Evolutionary conservation across 768 basidiomycete species (phyloP).

Genomic region (Lactarius sanguifluus): DNA sequence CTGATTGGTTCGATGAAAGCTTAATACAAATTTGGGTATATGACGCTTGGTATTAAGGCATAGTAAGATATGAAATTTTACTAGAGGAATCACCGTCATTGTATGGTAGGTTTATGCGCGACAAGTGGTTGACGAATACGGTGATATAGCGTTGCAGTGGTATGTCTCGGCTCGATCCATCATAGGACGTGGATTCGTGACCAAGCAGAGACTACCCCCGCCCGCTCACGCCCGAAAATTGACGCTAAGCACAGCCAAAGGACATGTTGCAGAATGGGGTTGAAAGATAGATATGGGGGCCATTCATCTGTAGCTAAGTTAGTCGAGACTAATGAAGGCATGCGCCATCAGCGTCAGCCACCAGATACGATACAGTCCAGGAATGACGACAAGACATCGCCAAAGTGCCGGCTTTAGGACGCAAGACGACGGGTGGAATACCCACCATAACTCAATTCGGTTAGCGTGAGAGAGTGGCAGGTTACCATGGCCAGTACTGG

Average conservation of each 20-base stretch:
- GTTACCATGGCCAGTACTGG: neutral
- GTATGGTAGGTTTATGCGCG: neutral
- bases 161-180: neutral
- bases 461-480: conserved; percentile 1
- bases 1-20: conserved; percentile 1
- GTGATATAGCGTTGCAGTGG: neutral
- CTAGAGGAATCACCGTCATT: neutral
- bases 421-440: neutral
- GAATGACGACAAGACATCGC: conserved; percentile 24
- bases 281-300: conserved; percentile 7
- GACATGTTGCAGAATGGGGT: conserved; percentile 18
- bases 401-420: conserved; percentile 11
- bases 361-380: neutral
- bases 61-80: neutral
- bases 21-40: conserved; percentile 1
- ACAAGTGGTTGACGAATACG: no score
- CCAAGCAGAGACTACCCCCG: neutral
- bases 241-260: neutral
- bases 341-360: conserved; percentile 19
- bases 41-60: conserved; percentile 3
- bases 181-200: neutral
- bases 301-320: neutral
- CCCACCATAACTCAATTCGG: conserved; percentile 4
- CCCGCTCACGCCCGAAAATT: neutral
- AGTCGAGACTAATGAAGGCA: conserved; percentile 17